A percentile compares a stretch with the other conserved stretches of the same genome.
Evolutionary conservation across 495 filamentous ascomycete genomes (phyloP).

Genomic region (Aspergillus affinis): DNA sequence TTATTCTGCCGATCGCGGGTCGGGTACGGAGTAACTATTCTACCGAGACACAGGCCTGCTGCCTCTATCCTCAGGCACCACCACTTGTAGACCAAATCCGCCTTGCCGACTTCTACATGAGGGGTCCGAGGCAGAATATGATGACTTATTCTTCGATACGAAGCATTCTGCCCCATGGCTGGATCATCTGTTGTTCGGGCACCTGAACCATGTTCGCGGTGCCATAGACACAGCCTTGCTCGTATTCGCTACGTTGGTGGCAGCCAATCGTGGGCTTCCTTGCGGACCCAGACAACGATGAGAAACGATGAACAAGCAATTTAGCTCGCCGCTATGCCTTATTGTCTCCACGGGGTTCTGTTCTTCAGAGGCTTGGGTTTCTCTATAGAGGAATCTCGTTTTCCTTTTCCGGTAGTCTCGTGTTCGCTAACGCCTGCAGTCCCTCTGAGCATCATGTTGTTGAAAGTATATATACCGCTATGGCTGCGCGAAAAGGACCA

Average conservation of each 20-base stretch:
- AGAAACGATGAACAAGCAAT: neutral
- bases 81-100: too few relatives aligned
- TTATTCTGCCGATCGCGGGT: too few relatives aligned
- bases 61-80: slow-evolving; percentile 15
- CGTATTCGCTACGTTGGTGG: slow-evolving; percentile 16
- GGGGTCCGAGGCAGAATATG: neutral
- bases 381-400: neutral
- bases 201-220: neutral
- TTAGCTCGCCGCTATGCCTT: slow-evolving; percentile 1
- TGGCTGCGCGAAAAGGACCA: neutral
- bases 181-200: neutral
- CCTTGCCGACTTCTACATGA: neutral
- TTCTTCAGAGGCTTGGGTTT: neutral
- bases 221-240: slow-evolving; percentile 15
- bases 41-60: too few relatives aligned
- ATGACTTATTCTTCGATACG: slow-evolving; percentile 1
- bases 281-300: neutral
- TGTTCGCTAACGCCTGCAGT: slow-evolving; percentile 22
- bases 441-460: neutral
- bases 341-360: neutral
- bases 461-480: slow-evolving; percentile 3
- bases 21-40: too few relatives aligned
- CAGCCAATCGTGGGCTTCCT: neutral
- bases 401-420: slow-evolving; percentile 21
- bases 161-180: neutral